Evolutionary conservation across 202 grass and related monocot genomes (phyloP).

Genomic region (Cymbopogon flexuosus): DNA sequence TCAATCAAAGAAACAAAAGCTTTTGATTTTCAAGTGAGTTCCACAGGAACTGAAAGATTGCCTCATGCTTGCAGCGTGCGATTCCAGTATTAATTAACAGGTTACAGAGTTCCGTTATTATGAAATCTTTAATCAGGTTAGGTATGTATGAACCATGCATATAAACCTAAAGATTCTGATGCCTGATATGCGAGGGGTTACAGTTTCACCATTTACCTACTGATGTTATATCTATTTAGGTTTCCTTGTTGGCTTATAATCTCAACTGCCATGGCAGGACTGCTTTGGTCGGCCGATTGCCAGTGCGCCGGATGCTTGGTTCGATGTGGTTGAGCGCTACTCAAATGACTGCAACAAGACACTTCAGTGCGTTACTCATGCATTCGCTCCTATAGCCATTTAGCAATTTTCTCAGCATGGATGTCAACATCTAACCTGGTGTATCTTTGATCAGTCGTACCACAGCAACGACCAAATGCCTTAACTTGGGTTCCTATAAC

Average conservation of each 20-base stretch:
- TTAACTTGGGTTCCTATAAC: constrained; percentile 91
- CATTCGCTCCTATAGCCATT: not conserved
- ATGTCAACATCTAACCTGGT: constrained; percentile 5
- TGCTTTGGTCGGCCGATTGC: constrained; percentile 80
- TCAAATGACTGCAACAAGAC: constrained; percentile 87
- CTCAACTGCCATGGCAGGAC: constrained; percentile 48
- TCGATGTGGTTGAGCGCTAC: constrained; percentile 74
- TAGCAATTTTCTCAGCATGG: not conserved
- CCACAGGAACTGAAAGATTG: not conserved
- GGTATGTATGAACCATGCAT: not conserved
- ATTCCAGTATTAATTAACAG: not conserved
- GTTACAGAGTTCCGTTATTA: not conserved
- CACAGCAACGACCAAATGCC: constrained; percentile 64
- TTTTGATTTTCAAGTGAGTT: not conserved
- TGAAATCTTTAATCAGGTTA: not conserved
- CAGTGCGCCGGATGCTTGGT: constrained; percentile 81
- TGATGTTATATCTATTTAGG: constrained; percentile 6
- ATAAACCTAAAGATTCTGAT: not conserved
- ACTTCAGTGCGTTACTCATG: constrained; percentile 49
- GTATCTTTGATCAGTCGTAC: constrained; percentile 52
- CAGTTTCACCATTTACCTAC: not conserved
- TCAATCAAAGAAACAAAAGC: not conserved
- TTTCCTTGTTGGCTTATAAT: not conserved
- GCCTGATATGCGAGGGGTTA: not conserved
- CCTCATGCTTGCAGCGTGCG: not conserved